These are phyloP conservation scores for Cladophialophora yegresii DNA, from an alignment of 2,329 filamentous ascomycete species.

Conservation along the genomic window DNA sequence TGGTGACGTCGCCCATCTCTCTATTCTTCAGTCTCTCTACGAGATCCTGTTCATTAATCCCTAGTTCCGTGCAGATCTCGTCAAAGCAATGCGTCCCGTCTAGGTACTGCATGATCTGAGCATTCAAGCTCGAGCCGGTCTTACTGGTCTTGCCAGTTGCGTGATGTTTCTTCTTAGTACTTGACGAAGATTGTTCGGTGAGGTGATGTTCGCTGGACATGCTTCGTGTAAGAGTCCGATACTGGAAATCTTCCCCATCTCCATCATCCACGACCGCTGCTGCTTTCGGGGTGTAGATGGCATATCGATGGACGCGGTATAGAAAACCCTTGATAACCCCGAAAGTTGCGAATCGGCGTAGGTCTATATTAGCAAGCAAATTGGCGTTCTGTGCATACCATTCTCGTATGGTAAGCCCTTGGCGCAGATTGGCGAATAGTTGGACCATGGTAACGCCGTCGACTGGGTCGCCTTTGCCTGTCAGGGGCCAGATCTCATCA, in stretches of 20 bases:
- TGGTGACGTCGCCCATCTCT: constrained; percentile 46
- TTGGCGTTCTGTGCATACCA: constrained; percentile 79
- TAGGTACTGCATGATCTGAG: constrained; percentile 44
- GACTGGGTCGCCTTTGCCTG: constrained; percentile 42
- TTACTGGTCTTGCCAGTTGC: constrained; percentile 7
- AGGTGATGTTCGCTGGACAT: constrained; percentile 33
- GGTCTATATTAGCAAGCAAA: constrained; percentile 74
- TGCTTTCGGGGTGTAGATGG: constrained; percentile 55
- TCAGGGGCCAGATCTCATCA: constrained; percentile 48
- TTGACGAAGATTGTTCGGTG: constrained; percentile 16
- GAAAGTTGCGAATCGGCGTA: constrained; percentile 90
- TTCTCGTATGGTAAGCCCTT: constrained; percentile 80
- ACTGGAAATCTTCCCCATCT: constrained; percentile 1
- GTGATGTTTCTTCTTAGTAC: constrained; percentile 13
- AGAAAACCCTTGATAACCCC: constrained; percentile 93
- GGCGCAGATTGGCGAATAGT: constrained; percentile 81
- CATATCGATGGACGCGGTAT: constrained; percentile 90
- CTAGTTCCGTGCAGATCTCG: constrained; percentile 54
- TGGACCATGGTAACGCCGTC: constrained; percentile 64
- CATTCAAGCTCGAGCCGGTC: constrained; percentile 17
- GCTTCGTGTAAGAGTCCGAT: constrained; percentile 18
- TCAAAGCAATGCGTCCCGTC: constrained; percentile 55
- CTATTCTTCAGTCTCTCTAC: constrained; percentile 47
- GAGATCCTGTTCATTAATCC: constrained; percentile 52
- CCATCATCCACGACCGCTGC: neutral